Evolutionary conservation across 2,329 filamentous ascomycete genomes (phyloP).

Genomic region (Colletotrichum sp.): DNA sequence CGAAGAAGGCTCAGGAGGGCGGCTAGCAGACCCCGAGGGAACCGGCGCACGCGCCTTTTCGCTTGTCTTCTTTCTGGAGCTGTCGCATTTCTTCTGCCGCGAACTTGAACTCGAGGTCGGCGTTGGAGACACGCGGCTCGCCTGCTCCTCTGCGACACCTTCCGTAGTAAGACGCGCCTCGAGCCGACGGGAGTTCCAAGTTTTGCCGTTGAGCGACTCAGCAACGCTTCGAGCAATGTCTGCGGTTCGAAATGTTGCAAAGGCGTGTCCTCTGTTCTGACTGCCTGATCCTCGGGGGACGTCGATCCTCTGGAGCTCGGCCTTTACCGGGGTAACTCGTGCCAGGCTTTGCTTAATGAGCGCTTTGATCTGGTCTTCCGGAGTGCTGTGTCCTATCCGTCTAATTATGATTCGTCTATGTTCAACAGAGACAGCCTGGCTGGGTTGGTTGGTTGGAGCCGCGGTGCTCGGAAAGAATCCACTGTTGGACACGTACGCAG

Average conservation of each 20-base stretch:
- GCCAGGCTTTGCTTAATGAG: background rate
- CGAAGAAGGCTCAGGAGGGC: background rate
- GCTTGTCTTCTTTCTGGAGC: background rate
- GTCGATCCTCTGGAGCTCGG: slow-evolving; percentile 9
- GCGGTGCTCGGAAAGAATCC: background rate
- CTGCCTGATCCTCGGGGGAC: background rate
- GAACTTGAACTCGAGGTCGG: background rate
- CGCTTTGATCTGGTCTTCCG: slow-evolving; percentile 6
- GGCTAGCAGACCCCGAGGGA: background rate
- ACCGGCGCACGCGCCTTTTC: background rate
- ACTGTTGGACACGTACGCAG: background rate
- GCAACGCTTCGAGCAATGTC: background rate
- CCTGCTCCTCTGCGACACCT: background rate
- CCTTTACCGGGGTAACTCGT: background rate
- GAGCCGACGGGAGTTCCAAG: background rate
- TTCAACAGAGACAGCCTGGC: background rate
- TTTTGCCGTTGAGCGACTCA: background rate
- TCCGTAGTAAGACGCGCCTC: background rate
- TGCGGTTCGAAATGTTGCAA: slow-evolving; percentile 1
- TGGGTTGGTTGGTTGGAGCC: background rate
- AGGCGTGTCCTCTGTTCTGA: background rate
- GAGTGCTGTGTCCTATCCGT: background rate
- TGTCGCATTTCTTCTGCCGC: background rate
- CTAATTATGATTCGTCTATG: slow-evolving; percentile 7
- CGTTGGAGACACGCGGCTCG: background rate